Conservation (phyloP, 1,284 basidiomycete genomes). For the Pseudozyma hubeiensis region DNA sequence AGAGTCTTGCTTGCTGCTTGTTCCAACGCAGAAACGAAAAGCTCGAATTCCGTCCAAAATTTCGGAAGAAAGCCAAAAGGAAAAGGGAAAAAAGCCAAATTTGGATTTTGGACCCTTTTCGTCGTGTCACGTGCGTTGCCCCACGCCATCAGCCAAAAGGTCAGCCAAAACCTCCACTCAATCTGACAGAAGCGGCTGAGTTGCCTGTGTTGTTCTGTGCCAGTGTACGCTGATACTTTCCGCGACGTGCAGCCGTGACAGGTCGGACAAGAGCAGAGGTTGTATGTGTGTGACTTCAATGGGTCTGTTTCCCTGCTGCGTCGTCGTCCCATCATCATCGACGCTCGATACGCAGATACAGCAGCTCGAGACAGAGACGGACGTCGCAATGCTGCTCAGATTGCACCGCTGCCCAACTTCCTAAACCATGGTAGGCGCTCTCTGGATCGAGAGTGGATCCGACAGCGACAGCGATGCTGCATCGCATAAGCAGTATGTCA, state of each 20-base stretch:
- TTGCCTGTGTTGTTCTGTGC: not conserved
- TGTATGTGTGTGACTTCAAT: not conserved
- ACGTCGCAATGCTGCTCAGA: conserved; percentile 12
- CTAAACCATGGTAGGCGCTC: conserved; percentile 34
- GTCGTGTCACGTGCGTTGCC: conserved; percentile 15
- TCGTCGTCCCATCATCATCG: not conserved
- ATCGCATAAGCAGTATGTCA: not conserved
- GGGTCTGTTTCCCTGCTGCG: not conserved
- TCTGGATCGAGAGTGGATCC: conserved; percentile 43
- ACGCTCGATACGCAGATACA: not conserved
- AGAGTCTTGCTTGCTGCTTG: no score
- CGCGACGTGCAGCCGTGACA: conserved; percentile 12
- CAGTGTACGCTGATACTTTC: conserved; percentile 7
- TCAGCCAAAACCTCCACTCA: conserved; percentile 10
- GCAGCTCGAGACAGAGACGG: not conserved
- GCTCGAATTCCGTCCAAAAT: no score
- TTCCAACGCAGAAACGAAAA: no score
- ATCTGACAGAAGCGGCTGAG: not conserved
- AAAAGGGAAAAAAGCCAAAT: conserved; percentile 1
- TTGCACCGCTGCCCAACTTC: not conserved
- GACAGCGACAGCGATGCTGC: conserved; percentile 27
- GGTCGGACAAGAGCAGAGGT: not conserved
- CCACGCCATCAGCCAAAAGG: not conserved
- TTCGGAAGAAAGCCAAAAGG: not conserved
- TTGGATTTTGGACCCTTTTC: conserved; percentile 20